Base-by-base conservation (phyloP, 1,139 yeast genomes). In the Yamadazyma taylorii region DNA sequence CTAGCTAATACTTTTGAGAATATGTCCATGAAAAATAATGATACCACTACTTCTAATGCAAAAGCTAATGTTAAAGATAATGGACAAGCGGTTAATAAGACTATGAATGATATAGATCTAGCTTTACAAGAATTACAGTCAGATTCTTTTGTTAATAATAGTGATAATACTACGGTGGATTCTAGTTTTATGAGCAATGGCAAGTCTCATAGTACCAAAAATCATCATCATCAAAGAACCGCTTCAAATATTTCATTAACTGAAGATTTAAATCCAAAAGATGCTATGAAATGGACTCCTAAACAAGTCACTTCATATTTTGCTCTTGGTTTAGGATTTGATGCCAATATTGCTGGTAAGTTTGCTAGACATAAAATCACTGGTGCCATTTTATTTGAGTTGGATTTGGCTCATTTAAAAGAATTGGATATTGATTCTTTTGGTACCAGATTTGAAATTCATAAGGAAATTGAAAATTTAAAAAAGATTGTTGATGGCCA, bases 371-470 rank as follows among this genome's bases (percentile, higher is more conserved):
- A 92, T 62, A 87, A 89, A 52, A 88, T 92, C 42, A 83, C 92
- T 0, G 98, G 98, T 13, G 69, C 79, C 3, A 90, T 92, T 36
- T 64, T 92, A 35, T 69, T 92, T 39, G 96, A 90, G 58, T 72
- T 94, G 48, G 97, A 90, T 54, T 72, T 90, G 48, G 77, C 88
- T 1, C 86, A 86, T 53, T 72, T 92, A 53, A 92, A 92, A 57
- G 98, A 92, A 60, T 69, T 92, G 41, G 98, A 90, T 45, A 92
- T 92, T 37, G 75, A 81, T 38, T 86, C 96, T 3, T 92, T 92
- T 66, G 99, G 99, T 16, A 90, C 97, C 1, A 73, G 99, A 43
- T 92, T 89, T 62, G 96, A 90, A 60, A 78, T 94, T 30, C 82
- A 81, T 58, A 88, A 88, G 56, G 96, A 87, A 57, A 90, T 92